A percentile compares a stretch with the other conserved stretches of the same genome.
phyloP scores from a whole-genome alignment of 1,139 yeast genomes.

The Protomyces macrosporus region DNA sequence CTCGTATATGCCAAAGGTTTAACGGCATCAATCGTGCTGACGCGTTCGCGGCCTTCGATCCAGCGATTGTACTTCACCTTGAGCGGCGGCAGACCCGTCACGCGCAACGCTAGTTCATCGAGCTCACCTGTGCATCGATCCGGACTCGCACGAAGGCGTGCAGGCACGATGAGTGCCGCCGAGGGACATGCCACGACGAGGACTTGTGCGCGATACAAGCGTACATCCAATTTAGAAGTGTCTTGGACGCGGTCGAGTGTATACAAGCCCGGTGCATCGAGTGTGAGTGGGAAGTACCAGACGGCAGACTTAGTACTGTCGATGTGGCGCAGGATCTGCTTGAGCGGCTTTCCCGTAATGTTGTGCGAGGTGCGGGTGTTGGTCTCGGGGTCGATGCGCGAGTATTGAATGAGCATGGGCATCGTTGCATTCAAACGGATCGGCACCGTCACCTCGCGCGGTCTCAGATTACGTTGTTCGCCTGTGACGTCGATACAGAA shows the following conservation, averaged over 20 bases:
- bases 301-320: constrained; percentile 36
- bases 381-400: constrained; percentile 55
- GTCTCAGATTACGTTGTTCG: not conserved
- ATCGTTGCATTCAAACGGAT: constrained; percentile 77
- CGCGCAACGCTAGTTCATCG: constrained; percentile 52
- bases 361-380: constrained; percentile 49
- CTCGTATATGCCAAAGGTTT: constrained; percentile 13
- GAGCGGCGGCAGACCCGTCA: constrained; percentile 73
- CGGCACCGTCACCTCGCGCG: constrained; percentile 49
- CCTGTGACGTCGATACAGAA: constrained; percentile 51
- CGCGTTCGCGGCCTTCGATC: constrained; percentile 47
- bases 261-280: constrained; percentile 67
- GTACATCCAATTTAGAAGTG: constrained; percentile 56
- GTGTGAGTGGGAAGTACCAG: constrained; percentile 44
- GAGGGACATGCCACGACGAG: constrained; percentile 72
- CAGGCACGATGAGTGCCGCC: constrained; percentile 46
- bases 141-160: constrained; percentile 34
- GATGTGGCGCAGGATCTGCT: constrained; percentile 40
- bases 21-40: constrained; percentile 27
- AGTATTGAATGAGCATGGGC: constrained; percentile 62
- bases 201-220: constrained; percentile 60
- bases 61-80: constrained; percentile 56
- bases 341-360: constrained; percentile 55
- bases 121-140: constrained; percentile 62
- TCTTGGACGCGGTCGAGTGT: constrained; percentile 62